Evolutionary conservation across 2,329 filamentous ascomycete genomes (phyloP), one percentile per base, ranked within the genome.

Genomic region (Scytalidium lignicola): DNA sequence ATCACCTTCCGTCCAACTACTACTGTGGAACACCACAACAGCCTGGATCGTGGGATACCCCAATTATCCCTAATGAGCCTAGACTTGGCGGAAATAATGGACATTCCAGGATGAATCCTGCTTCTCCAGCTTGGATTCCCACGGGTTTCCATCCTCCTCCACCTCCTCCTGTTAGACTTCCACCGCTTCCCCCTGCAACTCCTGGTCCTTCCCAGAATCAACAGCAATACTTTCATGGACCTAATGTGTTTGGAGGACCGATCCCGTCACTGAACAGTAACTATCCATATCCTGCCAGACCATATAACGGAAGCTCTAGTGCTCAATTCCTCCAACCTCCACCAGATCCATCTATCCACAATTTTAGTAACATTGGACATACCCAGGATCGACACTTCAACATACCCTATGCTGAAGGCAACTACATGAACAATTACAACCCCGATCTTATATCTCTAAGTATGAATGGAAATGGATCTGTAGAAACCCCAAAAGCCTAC

Each of bases 1-100:
- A 55, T 37, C 52, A 62, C 43, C 42, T 56, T 21, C 49, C 44
- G 29, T 41, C 37, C 4, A 37, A 44, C 32, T 41, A 18, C 29
- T 26, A 37, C 39, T 26, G 15, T 20, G 29, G 17, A 49, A 15
- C 44, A 15, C n/a, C 43, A 3, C 20, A 43, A 21, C 49, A 42
- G 32, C 46, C 28, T 45, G 43, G 42, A 8, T 49, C 48, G n/a
- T 55, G 43, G 29, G 44, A 44, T 13, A 50, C 53, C 12, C 49
- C 50, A 28, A 23, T 41, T 26, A 45, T 42, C 21, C 40, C 22
- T 29, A 39, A 17, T 45, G 47, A 15, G 26, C 26, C 7, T 17
- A 39, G 17, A 13, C 20, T 15, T n/a, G 32, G 15, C 43, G 29
- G 41, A 21, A 29, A n/a, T 42, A 19, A 13, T 12, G 4, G 8